phyloP scores from a whole-genome alignment of 1,284 basidiomycete species.

The Rhodofomes roseus region DNA sequence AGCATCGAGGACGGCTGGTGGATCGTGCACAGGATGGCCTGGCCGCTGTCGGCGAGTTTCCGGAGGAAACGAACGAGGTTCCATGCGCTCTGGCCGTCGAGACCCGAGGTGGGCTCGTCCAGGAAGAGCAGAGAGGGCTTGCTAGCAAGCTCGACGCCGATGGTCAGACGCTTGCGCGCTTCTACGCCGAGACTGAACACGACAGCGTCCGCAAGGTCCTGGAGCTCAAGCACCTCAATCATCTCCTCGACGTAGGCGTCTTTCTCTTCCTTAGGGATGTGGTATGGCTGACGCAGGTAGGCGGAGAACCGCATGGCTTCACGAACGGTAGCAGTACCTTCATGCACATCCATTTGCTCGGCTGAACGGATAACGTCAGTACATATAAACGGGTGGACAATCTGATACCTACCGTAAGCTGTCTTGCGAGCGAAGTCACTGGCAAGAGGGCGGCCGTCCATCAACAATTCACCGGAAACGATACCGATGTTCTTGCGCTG shows the following conservation, averaged over 20 bases:
- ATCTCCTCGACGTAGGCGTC: constrained; percentile 77
- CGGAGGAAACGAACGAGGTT: constrained; percentile 80
- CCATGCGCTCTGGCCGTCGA: constrained; percentile 82
- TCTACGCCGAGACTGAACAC: constrained; percentile 68
- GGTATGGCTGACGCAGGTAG: constrained; percentile 80
- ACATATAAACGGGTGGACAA: constrained; percentile 25
- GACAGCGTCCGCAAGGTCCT: constrained; percentile 60
- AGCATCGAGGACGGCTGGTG: constrained; percentile 70
- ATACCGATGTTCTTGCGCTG: constrained; percentile 88
- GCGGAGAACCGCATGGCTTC: constrained; percentile 91
- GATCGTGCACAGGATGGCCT: constrained; percentile 75
- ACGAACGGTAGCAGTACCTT: constrained; percentile 82
- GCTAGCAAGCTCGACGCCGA: constrained; percentile 85
- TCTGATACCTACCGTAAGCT: constrained; percentile 56
- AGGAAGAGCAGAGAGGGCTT: constrained; percentile 83
- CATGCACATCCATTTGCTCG: constrained; percentile 88
- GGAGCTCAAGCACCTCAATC: constrained; percentile 67
- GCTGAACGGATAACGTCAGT: constrained; percentile 44
- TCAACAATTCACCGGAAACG: constrained; percentile 75
- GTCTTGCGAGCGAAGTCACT: constrained; percentile 77
- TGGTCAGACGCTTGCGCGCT: constrained; percentile 82
- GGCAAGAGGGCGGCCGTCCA: constrained; percentile 74
- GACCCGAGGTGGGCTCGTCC: constrained; percentile 43
- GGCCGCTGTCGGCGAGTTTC: constrained; percentile 83
- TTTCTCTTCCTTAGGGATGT: constrained; percentile 75